Evolutionary conservation across 2,329 filamentous ascomycete species (phyloP), one percentile per base, ranked within the genome.

Genomic region (Balansia obtecta): DNA sequence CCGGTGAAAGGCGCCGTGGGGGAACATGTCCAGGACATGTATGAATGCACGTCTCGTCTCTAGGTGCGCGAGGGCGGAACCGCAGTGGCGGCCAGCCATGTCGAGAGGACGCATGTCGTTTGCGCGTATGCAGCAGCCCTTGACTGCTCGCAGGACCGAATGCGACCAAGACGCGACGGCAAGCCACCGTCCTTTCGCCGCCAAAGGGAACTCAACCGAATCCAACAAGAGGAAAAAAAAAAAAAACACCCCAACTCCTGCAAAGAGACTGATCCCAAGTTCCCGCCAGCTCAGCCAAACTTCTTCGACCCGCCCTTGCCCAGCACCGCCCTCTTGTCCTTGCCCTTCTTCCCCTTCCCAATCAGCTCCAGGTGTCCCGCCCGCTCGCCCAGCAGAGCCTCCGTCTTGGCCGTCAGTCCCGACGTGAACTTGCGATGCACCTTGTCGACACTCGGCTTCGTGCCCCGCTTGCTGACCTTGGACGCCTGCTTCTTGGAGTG

Each of bases 21-120:
- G 4, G 70, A 73, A 73, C 32, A 83, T 74, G 20, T 67, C 89
- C 52, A 68, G 70, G 73, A 67, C 87, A 22, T 50, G 76, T 82
- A 40, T 79, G 79, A 60, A 84, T 95, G 60, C 95, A 90, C 61
- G 85, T 95, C 5, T 89, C 86, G 86, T 86, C 0, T 95, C 88
- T 12, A 74, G 68, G 44, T 96, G 89, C 88, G 72, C 20, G 2
- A 80, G 41, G 86, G 85, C 0, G 69, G 72, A 51, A 77, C 82
- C 51, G 90, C 90, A 9, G 85, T 83, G 53, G 76, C 91, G n/a
- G 79, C 95, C 95, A 57, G 90, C 91, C 0, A 80, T 95, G 41
- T 85, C 86, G 39, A 22, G 53, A 68, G 73, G 5, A 81, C 90
- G 3, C 64, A 71, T 22, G 60, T 65, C 48, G 72, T 22, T 82